These are phyloP conservation scores for Cyberlindnera sargentensis DNA, from an alignment of 805 yeast genomes.

Conservation along the genomic window DNA sequence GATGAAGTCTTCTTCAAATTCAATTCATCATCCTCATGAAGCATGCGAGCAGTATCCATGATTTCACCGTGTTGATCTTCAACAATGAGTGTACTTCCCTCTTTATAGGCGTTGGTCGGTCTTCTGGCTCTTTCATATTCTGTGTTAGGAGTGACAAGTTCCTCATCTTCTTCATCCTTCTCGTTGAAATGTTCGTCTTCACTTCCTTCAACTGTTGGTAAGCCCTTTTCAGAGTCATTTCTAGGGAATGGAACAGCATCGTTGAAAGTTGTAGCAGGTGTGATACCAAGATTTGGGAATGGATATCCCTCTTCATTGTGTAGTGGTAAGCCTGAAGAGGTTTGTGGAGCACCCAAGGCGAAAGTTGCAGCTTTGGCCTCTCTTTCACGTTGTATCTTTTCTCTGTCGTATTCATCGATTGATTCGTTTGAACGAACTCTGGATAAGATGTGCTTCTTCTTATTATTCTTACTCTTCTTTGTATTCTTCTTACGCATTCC, in stretches of 20 bases:
- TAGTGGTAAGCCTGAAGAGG: constrained; percentile 10
- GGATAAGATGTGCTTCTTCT: constrained; percentile 28
- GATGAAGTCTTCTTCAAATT: constrained; percentile 14
- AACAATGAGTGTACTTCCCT: constrained; percentile 62
- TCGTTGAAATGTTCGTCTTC: constrained; percentile 1
- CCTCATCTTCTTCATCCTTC: constrained; percentile 1
- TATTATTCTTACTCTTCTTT: constrained; percentile 26
- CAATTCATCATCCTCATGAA: constrained; percentile 21
- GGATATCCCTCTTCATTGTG: constrained; percentile 15
- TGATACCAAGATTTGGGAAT: constrained; percentile 14
- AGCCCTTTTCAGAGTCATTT: neutral
- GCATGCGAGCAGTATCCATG: constrained; percentile 44
- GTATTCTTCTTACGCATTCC: constrained; percentile 52
- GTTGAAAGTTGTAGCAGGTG: constrained; percentile 18
- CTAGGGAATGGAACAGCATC: constrained; percentile 10
- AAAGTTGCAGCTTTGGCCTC: constrained; percentile 38
- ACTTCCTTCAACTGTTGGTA: constrained; percentile 1
- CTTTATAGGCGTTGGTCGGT: constrained; percentile 47
- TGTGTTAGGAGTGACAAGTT: constrained; percentile 6
- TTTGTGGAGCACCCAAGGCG: constrained; percentile 26
- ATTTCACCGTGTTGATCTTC: constrained; percentile 86
- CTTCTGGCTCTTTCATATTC: constrained; percentile 23
- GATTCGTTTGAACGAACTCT: constrained; percentile 6
- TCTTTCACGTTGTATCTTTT: constrained; percentile 32
- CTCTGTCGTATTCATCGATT: constrained; percentile 24